Conservation (phyloP, 805 yeast genomes). For the Huiozyma sinensis region DNA sequence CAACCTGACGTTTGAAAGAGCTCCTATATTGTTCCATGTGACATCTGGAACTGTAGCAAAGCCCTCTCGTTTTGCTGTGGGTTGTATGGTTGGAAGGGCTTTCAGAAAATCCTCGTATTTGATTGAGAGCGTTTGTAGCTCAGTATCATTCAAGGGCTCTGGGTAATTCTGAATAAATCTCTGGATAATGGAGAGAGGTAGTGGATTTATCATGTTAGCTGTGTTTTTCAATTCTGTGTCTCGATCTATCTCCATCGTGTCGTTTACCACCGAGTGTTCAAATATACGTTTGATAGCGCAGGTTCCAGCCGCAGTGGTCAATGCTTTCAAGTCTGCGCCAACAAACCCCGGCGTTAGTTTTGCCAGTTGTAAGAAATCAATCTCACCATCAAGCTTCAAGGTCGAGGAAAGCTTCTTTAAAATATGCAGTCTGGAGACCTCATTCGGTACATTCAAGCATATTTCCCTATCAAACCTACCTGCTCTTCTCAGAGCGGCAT, state of each 20-base stretch:
- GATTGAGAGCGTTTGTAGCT: slow-evolving; percentile 66
- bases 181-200: slow-evolving; percentile 54
- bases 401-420: slow-evolving; percentile 59
- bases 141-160: slow-evolving; percentile 62
- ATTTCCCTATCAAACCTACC: slow-evolving; percentile 96
- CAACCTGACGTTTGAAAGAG: slow-evolving; percentile 64
- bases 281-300: slow-evolving; percentile 89
- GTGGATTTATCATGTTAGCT: slow-evolving; percentile 26
- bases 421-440: slow-evolving; percentile 65
- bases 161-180: slow-evolving; percentile 67
- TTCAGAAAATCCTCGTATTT: slow-evolving; percentile 67
- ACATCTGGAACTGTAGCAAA: slow-evolving; percentile 98
- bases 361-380: slow-evolving; percentile 66
- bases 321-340: slow-evolving; percentile 92
- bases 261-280: slow-evolving; percentile 21
- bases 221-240: slow-evolving; percentile 21
- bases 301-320: slow-evolving; percentile 91
- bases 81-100: slow-evolving; percentile 90
- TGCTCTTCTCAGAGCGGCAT: slow-evolving; percentile 89
- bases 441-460: slow-evolving; percentile 89
- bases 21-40: slow-evolving; percentile 92
- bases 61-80: slow-evolving; percentile 96
- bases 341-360: slow-evolving; percentile 95
- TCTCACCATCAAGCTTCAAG: slow-evolving; percentile 55
- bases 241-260: slow-evolving; percentile 10